These are phyloP conservation scores for Exophiala bonariae DNA, from an alignment of 2,329 filamentous ascomycete genomes.

Conservation along the genomic window DNA sequence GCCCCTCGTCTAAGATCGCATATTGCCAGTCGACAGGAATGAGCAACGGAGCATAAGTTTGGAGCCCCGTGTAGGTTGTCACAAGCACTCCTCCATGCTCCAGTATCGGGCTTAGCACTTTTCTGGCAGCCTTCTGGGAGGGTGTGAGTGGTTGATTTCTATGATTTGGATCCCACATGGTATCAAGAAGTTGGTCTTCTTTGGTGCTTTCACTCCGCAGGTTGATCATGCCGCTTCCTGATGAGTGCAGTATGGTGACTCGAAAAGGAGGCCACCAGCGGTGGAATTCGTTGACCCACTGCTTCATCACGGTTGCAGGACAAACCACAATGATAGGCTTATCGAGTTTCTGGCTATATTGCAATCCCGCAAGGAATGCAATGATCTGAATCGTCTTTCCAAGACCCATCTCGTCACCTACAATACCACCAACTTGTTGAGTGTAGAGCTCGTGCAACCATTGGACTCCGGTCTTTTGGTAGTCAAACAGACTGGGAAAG, in stretches of 20 bases:
- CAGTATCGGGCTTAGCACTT: slow-evolving; percentile 78
- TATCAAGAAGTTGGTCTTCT: slow-evolving; percentile 64
- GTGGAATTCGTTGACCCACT: slow-evolving; percentile 99
- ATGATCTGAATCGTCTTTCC: slow-evolving; percentile 87
- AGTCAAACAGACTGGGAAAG: slow-evolving; percentile 87
- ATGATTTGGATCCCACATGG: slow-evolving; percentile 48
- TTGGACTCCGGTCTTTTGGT: slow-evolving; percentile 94
- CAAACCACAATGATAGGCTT: slow-evolving; percentile 90
- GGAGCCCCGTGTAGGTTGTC: slow-evolving; percentile 93
- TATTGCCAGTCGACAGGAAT: slow-evolving; percentile 88
- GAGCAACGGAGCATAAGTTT: slow-evolving; percentile 82
- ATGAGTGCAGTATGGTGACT: slow-evolving; percentile 92
- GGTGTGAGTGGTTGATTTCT: slow-evolving; percentile 48
- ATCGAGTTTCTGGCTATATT: slow-evolving; percentile 82
- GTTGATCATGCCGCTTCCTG: slow-evolving; percentile 94
- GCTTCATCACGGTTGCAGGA: slow-evolving; percentile 89
- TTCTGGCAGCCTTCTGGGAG: slow-evolving; percentile 69
- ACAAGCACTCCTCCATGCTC: slow-evolving; percentile 88
- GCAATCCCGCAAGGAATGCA: slow-evolving; percentile 83
- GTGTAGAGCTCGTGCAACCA: slow-evolving; percentile 93
- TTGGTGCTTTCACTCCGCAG: slow-evolving; percentile 60
- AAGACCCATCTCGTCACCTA: slow-evolving; percentile 98
- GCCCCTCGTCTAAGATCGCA: slow-evolving; percentile 91
- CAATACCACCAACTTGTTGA: slow-evolving; percentile 87
- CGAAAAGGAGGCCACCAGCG: slow-evolving; percentile 99